Evolutionary conservation across 106 monocot genomes (phyloP), one percentile per base, ranked within the genome.

Genomic region (Phalaenopsis equestris): DNA sequence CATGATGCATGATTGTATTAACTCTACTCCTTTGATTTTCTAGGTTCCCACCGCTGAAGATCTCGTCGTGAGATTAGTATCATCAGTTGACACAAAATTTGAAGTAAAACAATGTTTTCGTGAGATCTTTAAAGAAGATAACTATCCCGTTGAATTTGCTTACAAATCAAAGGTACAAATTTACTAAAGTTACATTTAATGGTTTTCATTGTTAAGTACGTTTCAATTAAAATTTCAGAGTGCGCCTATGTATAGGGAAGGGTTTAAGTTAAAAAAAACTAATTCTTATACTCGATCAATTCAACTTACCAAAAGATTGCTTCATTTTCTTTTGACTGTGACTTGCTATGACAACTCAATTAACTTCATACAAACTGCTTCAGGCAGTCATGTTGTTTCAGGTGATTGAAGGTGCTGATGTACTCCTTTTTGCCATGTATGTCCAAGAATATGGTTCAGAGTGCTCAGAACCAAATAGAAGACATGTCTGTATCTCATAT

Each of bases 101-200:
- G 80, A 93, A 80, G 96, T 96, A n/a, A 90, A 87, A 56, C 86
- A 76, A 83, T 74, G 75, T 52, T 90, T 96, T 83, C 78, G 79
- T 73, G 88, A 91, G 57, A 85, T 90, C 68, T 87, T 96, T 80
- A 83, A 88, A 76, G 84, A 91, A 37, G 88, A 93, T 76, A 83
- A 88, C 77, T 93, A 93, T 75, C 90, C 93, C 41, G 47, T 77
- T 42, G 84, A 93, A 68, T 96, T 96, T 83, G 87, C 93, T 74
- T 96, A 96, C 84, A 91, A 91, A 77, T 93, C 96, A 41, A 96
- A 93, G 93, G 96, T 96, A 74, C 7, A 76, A 56, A 72, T 72
- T 11, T 38, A 21, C 12, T 52, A 12, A 52, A 18, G 15, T 64
- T 64, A 64, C 6, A n/a, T 3, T 64, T 16, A 19, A 3, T 30